Percentiles rank a stretch among this genome's conserved stretches.
Evolutionary conservation across 208 protist genomes (phyloP).

Genomic region (Crithidia thermophila): DNA sequence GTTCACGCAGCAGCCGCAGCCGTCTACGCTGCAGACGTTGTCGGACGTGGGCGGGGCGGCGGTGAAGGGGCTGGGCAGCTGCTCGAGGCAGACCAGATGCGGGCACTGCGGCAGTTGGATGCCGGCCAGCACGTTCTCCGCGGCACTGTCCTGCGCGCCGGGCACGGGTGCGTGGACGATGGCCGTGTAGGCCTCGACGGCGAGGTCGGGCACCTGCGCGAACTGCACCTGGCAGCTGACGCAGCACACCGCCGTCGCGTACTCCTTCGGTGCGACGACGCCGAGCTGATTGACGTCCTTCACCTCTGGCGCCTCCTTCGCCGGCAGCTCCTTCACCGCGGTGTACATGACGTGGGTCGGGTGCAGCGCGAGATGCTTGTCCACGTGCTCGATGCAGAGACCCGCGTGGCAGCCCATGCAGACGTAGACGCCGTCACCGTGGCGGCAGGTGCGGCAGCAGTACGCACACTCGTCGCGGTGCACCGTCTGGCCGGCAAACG

Average conservation of each 20-base stretch:
- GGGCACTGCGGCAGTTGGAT: conserved; percentile 68
- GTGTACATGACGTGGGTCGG: conserved; percentile 74
- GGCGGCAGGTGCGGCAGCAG: conserved; percentile 73
- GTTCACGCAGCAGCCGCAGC: conserved; percentile 90
- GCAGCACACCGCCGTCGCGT: conserved; percentile 73
- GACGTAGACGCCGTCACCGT: conserved; percentile 71
- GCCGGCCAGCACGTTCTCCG: conserved; percentile 14
- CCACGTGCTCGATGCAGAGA: conserved; percentile 74
- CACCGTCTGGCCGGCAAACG: conserved; percentile 42
- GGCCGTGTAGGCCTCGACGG: conserved; percentile 49
- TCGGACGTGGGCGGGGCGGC: conserved; percentile 41
- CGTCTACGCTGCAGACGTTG: conserved; percentile 50
- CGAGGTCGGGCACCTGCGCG: conserved; percentile 45
- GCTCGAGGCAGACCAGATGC: conserved; percentile 81
- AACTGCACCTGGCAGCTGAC: conserved; percentile 51
- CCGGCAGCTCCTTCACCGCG: conserved; percentile 66
- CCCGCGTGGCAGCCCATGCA: conserved; percentile 85
- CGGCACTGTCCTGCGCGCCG: conserved; percentile 48
- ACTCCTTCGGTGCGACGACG: conserved; percentile 64
- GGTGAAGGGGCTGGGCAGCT: conserved; percentile 65
- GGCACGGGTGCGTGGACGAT: conserved; percentile 67
- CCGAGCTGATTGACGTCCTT: conserved; percentile 72
- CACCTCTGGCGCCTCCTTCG: conserved; percentile 38
- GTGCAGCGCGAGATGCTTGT: conserved; percentile 61
- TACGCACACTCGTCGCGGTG: conserved; percentile 91